Evolutionary conservation across 2,329 filamentous ascomycete species (phyloP), one percentile per base, ranked within the genome.

Genomic region (Aureobasidium sp.): DNA sequence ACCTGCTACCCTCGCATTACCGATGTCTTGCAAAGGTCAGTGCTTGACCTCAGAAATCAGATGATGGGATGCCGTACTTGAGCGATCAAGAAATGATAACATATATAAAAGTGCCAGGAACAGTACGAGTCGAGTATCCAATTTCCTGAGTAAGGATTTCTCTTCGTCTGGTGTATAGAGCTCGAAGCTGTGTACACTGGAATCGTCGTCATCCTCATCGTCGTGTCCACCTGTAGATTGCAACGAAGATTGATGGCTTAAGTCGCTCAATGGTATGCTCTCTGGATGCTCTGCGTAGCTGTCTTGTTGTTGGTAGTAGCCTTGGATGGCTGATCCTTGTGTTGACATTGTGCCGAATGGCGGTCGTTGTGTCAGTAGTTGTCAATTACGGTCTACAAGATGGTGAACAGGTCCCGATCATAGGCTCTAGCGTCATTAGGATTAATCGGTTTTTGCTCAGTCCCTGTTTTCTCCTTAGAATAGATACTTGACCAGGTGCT

Each of bases 51-150:
- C 15, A 10, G 26, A 39, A 65, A 61, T 44, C n/a, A 55, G 36
- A 62, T 37, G 34, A 67, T 61, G 47, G 67, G n/a, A 51, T 63
- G 60, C 61, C n/a, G 61, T 78, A 92, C 90, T 96, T 20, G 89
- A 92, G 67, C 92, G 82, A 73, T 96, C 92, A 66, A 96, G 76
- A 71, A 96, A 96, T 65, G 87, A 88, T 65, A 96, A 78, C 79
- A 95, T 83, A 72, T 94, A 97, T 13, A 96, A 80, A 63, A 93
- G 72, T 12, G 90, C 88, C 66, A 96, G 82, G 71, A 96, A 95
- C 0, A 89, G 73, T 6, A 96, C 90, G 59, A 97, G 81, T 66
- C 82, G 84, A 62, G 84, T 80, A 72, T 96, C 92, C 67, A 96
- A 85, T 75, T 89, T 92, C 20, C 53, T 29, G 62, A 92, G 80